A percentile compares a stretch with the other conserved stretches of the same genome.
Conservation (phyloP, 1,284 basidiomycete genomes). For the Marasmius sp. region DNA sequence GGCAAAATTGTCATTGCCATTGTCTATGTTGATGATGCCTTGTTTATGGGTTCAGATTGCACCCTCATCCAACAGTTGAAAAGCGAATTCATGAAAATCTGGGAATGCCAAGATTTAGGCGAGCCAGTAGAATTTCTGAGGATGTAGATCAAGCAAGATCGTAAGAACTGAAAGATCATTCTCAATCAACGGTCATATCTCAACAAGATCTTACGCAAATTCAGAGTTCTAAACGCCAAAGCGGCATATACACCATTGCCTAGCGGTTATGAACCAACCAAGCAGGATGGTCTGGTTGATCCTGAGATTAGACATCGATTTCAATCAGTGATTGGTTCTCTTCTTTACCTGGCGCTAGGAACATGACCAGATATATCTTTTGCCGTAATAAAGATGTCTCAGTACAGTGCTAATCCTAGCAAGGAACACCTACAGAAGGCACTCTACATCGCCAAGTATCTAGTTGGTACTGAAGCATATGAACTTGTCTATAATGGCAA, state of each 20-base stretch:
- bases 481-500: conserved; percentile 20
- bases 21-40: conserved; percentile 18
- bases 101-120: conserved; percentile 26
- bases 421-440: not conserved
- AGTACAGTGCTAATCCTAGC: not conserved
- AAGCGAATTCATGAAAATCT: conserved; percentile 19
- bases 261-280: conserved; percentile 1
- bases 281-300: conserved; percentile 2
- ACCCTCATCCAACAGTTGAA: conserved; percentile 10
- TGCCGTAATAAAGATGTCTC: not conserved
- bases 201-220: conserved; percentile 5
- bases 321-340: conserved; percentile 3
- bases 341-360: not conserved
- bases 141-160: conserved; percentile 17
- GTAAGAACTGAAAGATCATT: not conserved
- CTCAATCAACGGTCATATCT: conserved; percentile 11
- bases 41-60: conserved; percentile 16
- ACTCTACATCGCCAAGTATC: not conserved
- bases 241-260: conserved; percentile 10
- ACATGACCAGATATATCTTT: not conserved
- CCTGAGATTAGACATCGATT: not conserved
- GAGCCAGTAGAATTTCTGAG: conserved; percentile 20
- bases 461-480: not conserved
- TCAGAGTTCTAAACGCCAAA: conserved; percentile 6
- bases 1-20: not conserved